Percentiles rank a stretch among this genome's conserved stretches.
These are phyloP conservation scores for Paulownia fortunei DNA, from an alignment of 257 asterid genomes.

Conservation along the genomic window DNA sequence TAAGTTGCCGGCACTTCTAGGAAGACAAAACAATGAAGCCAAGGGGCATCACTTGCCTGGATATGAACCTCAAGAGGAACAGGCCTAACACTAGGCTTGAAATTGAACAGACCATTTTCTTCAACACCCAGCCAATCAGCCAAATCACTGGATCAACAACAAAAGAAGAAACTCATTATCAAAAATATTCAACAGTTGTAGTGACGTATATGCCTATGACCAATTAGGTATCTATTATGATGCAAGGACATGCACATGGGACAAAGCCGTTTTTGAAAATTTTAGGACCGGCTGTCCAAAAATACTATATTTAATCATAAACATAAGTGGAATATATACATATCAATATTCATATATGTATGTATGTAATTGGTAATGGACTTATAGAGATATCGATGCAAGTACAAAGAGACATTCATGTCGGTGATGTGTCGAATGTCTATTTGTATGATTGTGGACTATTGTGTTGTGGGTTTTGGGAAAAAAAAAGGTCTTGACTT, in stretches of 20 bases:
- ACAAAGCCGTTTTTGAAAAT: neutral
- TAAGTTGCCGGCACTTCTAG: constrained; percentile 26
- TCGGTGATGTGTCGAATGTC: neutral
- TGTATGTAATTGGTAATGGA: neutral
- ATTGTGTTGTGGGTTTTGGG: neutral
- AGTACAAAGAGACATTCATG: neutral
- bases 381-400: neutral
- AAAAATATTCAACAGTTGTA: neutral
- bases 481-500: neutral
- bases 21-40: constrained; percentile 28
- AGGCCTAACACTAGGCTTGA: constrained; percentile 99
- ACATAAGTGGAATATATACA: neutral
- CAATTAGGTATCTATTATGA: neutral
- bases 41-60: constrained; percentile 70
- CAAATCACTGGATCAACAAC: constrained; percentile 70
- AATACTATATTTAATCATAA: neutral
- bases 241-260: neutral
- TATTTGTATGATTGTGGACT: neutral
- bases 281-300: neutral
- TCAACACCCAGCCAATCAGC: constrained; percentile 99
- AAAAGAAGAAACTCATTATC: constrained; percentile 8
- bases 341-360: neutral
- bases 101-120: constrained; percentile 91
- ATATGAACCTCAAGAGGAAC: constrained; percentile 99
- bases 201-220: neutral